Evolutionary conservation across 805 yeast genomes (phyloP).

Genomic region (Cephaloascus albidus): DNA sequence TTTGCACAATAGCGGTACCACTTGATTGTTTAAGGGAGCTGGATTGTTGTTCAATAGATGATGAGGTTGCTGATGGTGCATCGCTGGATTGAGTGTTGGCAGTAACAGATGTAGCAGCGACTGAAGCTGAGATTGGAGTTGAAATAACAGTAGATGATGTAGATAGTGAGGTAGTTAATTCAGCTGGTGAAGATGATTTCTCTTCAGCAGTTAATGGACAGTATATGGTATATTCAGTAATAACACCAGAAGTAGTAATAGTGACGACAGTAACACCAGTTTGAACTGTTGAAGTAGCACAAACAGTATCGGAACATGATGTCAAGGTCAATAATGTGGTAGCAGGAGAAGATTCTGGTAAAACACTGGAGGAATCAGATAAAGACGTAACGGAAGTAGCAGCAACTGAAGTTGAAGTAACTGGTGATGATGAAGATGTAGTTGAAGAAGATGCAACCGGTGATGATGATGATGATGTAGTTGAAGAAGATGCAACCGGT

Average conservation of each 20-base stretch:
- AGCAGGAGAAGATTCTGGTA: no score
- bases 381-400: not conserved
- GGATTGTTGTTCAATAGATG: no score
- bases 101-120: not conserved
- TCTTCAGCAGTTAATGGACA: conserved; percentile 12
- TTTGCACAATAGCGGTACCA: no score
- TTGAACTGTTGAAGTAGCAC: conserved; percentile 8
- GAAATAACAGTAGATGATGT: not conserved
- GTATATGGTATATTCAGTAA: conserved; percentile 17
- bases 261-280: conserved; percentile 6
- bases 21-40: no score
- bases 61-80: no score
- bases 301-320: conserved; percentile 21
- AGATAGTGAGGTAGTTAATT: not conserved
- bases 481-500: not conserved
- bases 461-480: not conserved
- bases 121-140: not conserved
- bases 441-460: not conserved
- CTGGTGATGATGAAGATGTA: no score
- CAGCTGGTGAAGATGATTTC: conserved; percentile 1
- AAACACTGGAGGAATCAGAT: no score
- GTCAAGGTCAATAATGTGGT: conserved; percentile 24
- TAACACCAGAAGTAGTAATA: conserved; percentile 7
- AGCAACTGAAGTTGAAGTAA: not conserved
- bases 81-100: no score